Evolutionary conservation across 306 rosid species (phyloP).

Genomic region (Cicer cuneatum): DNA sequence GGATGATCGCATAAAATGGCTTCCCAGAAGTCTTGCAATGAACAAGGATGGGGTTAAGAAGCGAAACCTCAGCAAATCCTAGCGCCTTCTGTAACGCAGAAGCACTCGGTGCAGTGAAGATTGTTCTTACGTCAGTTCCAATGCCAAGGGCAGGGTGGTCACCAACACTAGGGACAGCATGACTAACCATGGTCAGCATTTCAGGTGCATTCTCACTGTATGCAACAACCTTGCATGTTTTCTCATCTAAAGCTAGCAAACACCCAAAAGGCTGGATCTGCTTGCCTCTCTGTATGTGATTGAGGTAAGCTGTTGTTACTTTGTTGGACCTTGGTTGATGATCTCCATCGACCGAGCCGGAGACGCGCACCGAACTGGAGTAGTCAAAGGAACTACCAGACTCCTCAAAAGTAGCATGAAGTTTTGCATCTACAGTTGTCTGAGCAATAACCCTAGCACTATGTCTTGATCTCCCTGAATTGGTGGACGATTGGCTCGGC

Average conservation of each 20-base stretch:
- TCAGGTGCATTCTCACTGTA: constrained; percentile 97
- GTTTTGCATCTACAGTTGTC: constrained; percentile 90
- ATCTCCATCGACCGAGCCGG: constrained; percentile 54
- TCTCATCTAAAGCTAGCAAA: constrained; percentile 86
- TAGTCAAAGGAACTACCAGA: constrained; percentile 89
- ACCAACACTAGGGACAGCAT: constrained; percentile 94
- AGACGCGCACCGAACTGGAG: constrained; percentile 74
- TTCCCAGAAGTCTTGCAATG: constrained; percentile 97
- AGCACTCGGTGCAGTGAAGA: constrained; percentile 86
- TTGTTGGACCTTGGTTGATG: constrained; percentile 71
- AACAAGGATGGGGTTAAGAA: constrained; percentile 89
- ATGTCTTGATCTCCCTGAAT: constrained; percentile 80
- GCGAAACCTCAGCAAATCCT: constrained; percentile 86
- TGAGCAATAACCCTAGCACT: constrained; percentile 80
- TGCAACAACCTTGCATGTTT: constrained; percentile 84
- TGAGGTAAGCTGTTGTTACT: constrained; percentile 89
- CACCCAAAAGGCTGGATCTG: constrained; percentile 93
- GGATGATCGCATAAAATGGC: constrained; percentile 91
- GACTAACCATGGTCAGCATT: constrained; percentile 88
- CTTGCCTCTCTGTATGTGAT: constrained; percentile 87
- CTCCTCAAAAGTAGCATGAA: constrained; percentile 87
- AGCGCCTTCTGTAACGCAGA: constrained; percentile 89
- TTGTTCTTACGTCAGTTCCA: constrained; percentile 77
- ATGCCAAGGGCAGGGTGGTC: constrained; percentile 89
- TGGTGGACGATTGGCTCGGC: constrained; percentile 80